phyloP scores from a whole-genome alignment of 2,329 filamentous ascomycete species.

The Helminthosporium solani region DNA sequence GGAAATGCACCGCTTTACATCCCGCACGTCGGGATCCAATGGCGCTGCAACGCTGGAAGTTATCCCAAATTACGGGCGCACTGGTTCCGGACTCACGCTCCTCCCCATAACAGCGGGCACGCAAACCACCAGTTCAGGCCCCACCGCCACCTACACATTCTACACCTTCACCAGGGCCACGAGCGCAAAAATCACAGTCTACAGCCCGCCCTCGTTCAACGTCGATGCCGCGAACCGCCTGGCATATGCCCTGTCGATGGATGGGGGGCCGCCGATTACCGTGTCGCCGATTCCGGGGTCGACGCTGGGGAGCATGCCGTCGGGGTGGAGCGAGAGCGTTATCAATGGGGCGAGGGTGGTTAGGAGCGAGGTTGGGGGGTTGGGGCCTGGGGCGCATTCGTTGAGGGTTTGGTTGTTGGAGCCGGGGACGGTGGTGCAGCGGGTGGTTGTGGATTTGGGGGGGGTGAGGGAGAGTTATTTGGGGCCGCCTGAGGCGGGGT shows the following conservation, averaged over 20 bases:
- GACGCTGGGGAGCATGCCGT: slow-evolving; percentile 41
- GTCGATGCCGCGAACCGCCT: slow-evolving; percentile 49
- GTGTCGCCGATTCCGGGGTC: slow-evolving; percentile 30
- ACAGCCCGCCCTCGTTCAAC: slow-evolving; percentile 49
- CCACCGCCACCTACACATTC: slow-evolving; percentile 21
- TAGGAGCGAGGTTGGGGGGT: slow-evolving; percentile 31
- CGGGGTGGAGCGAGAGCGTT: slow-evolving; percentile 49
- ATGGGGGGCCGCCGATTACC: slow-evolving; percentile 29
- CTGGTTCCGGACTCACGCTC: slow-evolving; percentile 24
- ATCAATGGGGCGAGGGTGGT: slow-evolving; percentile 50
- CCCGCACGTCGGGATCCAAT: slow-evolving; percentile 4
- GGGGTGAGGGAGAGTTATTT: slow-evolving; percentile 22
- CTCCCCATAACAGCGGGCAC: slow-evolving; percentile 16
- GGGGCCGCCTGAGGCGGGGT: slow-evolving; percentile 16
- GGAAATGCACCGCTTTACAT: slow-evolving; percentile 21
- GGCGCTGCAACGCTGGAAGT: slow-evolving; percentile 6
- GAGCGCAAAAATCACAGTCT: slow-evolving; percentile 30
- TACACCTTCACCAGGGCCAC: slow-evolving; percentile 14
- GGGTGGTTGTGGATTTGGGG: slow-evolving; percentile 22
- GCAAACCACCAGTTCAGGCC: slow-evolving; percentile 13
- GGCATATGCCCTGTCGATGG: slow-evolving; percentile 50
- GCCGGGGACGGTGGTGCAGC: slow-evolving; percentile 13
- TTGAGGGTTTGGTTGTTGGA: slow-evolving; percentile 39
- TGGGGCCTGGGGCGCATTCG: slow-evolving; percentile 28
- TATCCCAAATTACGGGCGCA: slow-evolving; percentile 29